A percentile compares a stretch with the other conserved stretches of the same genome.
Evolutionary conservation across 2,329 filamentous ascomycete species (phyloP).

Genomic region (Claviceps sp.): DNA sequence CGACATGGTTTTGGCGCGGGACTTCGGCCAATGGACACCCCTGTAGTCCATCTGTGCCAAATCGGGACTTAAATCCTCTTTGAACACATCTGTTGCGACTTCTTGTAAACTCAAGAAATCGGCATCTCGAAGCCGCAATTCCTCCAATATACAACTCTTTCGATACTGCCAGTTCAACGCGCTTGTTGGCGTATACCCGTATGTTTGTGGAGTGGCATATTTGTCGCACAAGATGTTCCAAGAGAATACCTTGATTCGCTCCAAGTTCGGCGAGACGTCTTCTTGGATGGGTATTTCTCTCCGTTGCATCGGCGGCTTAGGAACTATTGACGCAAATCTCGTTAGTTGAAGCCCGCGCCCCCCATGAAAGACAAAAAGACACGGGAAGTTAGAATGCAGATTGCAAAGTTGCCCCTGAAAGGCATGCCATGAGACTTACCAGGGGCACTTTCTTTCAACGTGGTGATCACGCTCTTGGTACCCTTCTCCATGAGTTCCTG

Average conservation of each 20-base stretch:
- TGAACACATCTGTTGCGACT: slow-evolving; percentile 81
- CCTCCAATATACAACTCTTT: slow-evolving; percentile 67
- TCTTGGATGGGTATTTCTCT: slow-evolving; percentile 67
- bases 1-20: slow-evolving; percentile 79
- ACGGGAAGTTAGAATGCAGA: no score
- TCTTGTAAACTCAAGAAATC: slow-evolving; percentile 93
- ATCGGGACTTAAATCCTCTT: slow-evolving; percentile 79
- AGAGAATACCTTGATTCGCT: slow-evolving; percentile 74
- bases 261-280: slow-evolving; percentile 42
- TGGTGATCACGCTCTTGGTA: slow-evolving; percentile 70
- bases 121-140: slow-evolving; percentile 65
- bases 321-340: slow-evolving; percentile 39
- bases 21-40: slow-evolving; percentile 85
- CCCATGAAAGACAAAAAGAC: no score
- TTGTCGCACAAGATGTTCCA: slow-evolving; percentile 96
- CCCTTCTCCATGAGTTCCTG: slow-evolving; percentile 76
- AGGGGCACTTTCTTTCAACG: slow-evolving; percentile 71
- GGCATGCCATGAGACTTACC: slow-evolving; percentile 39
- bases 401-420: neutral
- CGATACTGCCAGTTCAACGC: slow-evolving; percentile 82
- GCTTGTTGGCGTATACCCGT: slow-evolving; percentile 77
- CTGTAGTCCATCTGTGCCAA: slow-evolving; percentile 83
- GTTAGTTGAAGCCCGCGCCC: neutral
- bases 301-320: slow-evolving; percentile 62
- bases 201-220: slow-evolving; percentile 71